These are phyloP conservation scores for Cryptosporidium meleagridis DNA, from an alignment of 169 alveolate species.

Conservation along the genomic window DNA sequence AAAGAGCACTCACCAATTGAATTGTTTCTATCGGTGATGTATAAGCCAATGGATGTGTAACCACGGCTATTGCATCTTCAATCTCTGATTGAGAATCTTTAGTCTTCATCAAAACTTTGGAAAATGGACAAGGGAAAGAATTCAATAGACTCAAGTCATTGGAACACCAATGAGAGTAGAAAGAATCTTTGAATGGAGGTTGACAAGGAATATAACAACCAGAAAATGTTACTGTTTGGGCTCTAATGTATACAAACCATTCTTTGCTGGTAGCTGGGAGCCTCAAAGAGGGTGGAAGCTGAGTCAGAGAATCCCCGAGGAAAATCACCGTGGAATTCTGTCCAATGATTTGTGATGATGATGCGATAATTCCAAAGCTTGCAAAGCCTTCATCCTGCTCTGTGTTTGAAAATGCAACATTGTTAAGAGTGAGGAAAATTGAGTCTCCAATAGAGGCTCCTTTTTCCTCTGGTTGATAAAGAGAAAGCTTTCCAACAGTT, in stretches of 20 bases:
- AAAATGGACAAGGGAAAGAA: slow-evolving; percentile 61
- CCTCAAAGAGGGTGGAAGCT: slow-evolving; percentile 57
- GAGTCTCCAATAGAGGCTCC: slow-evolving; percentile 69
- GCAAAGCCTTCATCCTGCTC: slow-evolving; percentile 69
- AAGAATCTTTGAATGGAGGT: slow-evolving; percentile 5
- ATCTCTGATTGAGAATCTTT: slow-evolving; percentile 18
- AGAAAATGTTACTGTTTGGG: slow-evolving; percentile 53
- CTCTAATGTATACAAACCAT: slow-evolving; percentile 63
- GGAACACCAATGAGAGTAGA: slow-evolving; percentile 65
- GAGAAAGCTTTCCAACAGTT: slow-evolving; percentile 36
- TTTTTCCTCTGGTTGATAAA: slow-evolving; percentile 21
- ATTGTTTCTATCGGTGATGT: slow-evolving; percentile 54
- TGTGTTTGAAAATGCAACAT: slow-evolving; percentile 27
- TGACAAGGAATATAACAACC: slow-evolving; percentile 71
- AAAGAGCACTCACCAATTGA: slow-evolving; percentile 41
- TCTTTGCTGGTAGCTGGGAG: slow-evolving; percentile 61
- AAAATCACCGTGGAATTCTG: slow-evolving; percentile 49
- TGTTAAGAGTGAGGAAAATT: slow-evolving; percentile 22
- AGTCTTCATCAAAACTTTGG: slow-evolving; percentile 2
- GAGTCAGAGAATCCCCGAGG: slow-evolving; percentile 55
- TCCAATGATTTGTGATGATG: slow-evolving; percentile 35
- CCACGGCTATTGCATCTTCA: slow-evolving; percentile 64
- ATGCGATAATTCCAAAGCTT: slow-evolving; percentile 63
- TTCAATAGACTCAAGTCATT: slow-evolving; percentile 51
- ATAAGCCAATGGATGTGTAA: slow-evolving; percentile 66